Evolutionary conservation across 2,329 filamentous ascomycete genomes (phyloP).

Genomic region (Shiraia sp.): DNA sequence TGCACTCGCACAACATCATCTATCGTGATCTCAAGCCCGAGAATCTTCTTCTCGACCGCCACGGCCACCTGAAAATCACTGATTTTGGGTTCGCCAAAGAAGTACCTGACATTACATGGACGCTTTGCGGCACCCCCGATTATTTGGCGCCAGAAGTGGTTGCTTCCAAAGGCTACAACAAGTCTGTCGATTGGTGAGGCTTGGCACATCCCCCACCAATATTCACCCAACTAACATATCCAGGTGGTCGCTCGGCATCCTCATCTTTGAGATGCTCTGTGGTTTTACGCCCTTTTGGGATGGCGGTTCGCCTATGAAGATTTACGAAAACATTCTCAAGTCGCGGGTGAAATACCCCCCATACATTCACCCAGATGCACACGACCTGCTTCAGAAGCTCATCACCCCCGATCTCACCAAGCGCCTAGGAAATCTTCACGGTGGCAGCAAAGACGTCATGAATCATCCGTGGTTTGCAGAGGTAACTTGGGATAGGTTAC

Average conservation of each 20-base stretch:
- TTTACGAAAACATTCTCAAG: slow-evolving; percentile 98
- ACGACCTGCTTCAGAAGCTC: slow-evolving; percentile 86
- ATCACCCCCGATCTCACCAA: slow-evolving; percentile 96
- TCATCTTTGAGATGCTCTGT: slow-evolving; percentile 99
- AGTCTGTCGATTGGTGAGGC: slow-evolving; percentile 94
- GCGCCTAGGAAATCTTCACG: slow-evolving; percentile 89
- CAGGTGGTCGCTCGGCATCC: slow-evolving; percentile 97
- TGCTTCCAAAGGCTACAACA: slow-evolving; percentile 99
- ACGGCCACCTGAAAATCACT: slow-evolving; percentile 94
- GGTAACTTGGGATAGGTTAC: slow-evolving; percentile 94
- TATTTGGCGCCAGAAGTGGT: slow-evolving; percentile 98
- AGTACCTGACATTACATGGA: slow-evolving; percentile 99
- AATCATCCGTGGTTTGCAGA: slow-evolving; percentile 95
- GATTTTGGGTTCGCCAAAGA: slow-evolving; percentile 99
- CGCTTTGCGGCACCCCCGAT: slow-evolving; percentile 93
- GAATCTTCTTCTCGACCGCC: slow-evolving; percentile 86
- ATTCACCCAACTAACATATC: slow-evolving; percentile 4
- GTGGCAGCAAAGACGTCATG: slow-evolving; percentile 90
- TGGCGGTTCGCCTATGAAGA: slow-evolving; percentile 95
- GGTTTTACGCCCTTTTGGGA: slow-evolving; percentile 99
- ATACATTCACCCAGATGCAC: slow-evolving; percentile 92
- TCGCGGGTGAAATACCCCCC: slow-evolving; percentile 95
- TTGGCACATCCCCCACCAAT: slow-evolving; percentile 4
- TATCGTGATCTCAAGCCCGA: slow-evolving; percentile 97
- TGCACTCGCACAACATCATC: slow-evolving; percentile 94